These are phyloP conservation scores for Centella asiatica DNA, from an alignment of 129 eudicot genomes.

Conservation along the genomic window DNA sequence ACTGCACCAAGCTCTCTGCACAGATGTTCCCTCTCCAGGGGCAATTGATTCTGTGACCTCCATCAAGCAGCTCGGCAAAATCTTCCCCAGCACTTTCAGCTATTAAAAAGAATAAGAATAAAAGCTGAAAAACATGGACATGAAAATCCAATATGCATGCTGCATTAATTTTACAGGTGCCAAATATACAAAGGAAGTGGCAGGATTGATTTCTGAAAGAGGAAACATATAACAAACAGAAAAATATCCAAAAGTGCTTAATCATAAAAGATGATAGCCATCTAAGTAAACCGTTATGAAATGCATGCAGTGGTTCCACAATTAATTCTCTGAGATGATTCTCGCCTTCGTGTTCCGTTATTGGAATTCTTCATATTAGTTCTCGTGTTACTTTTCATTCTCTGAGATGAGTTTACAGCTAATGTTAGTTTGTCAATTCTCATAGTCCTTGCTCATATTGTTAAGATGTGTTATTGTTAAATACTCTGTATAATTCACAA, in stretches of 20 bases:
- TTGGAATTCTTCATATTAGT: too few relatives aligned
- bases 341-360: too few relatives aligned
- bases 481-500: too few relatives aligned
- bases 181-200: neutral
- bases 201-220: neutral
- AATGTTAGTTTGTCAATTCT: too few relatives aligned
- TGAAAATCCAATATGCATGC: neutral
- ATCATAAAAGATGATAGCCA: neutral
- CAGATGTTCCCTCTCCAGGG: constrained; percentile 95
- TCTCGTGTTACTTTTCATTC: too few relatives aligned
- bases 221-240: neutral
- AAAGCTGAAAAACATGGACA: neutral
- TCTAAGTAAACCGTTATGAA: too few relatives aligned
- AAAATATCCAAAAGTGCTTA: neutral
- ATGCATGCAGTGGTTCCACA: too few relatives aligned
- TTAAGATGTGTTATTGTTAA: too few relatives aligned
- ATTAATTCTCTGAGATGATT: too few relatives aligned
- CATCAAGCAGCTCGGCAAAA: constrained; percentile 70
- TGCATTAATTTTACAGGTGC: neutral
- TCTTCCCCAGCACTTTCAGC: constrained; percentile 65
- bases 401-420: too few relatives aligned
- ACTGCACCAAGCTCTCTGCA: constrained; percentile 93
- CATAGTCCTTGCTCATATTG: too few relatives aligned
- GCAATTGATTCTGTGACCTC: constrained; percentile 67
- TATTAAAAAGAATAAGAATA: constrained; percentile 11